Evolutionary conservation across 139 green algal species (phyloP).

Genomic region (Chlamydomonas asymmetrica): DNA sequence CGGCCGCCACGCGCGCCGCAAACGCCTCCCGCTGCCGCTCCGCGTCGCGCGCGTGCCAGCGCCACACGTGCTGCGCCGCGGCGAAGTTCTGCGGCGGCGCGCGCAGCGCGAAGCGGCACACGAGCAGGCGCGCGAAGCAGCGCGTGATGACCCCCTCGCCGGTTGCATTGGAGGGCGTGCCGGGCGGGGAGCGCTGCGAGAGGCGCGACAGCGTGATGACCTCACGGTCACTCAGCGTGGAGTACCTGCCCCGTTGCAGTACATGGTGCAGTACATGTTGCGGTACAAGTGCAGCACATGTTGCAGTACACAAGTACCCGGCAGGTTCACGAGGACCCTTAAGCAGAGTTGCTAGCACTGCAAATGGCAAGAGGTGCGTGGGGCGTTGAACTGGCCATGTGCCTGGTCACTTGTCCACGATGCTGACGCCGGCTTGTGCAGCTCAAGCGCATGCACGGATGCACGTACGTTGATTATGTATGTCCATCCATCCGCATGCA

Average conservation of each 20-base stretch:
- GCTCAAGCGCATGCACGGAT: too few species aligned
- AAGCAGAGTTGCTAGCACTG: not conserved
- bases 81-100: too few species aligned
- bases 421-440: not conserved
- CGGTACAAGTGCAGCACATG: not conserved
- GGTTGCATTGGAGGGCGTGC: conserved; percentile 12
- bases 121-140: conserved; percentile 17
- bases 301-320: not conserved
- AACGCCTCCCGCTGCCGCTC: too few species aligned
- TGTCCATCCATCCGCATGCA: too few species aligned
- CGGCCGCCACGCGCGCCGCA: too few species aligned
- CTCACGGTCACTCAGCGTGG: conserved; percentile 2
- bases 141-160: conserved; percentile 8
- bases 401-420: not conserved
- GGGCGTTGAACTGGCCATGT: not conserved
- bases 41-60: too few species aligned
- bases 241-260: conserved; percentile 10
- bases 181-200: not conserved
- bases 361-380: not conserved
- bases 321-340: not conserved
- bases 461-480: too few species aligned
- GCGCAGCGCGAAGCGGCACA: too few species aligned
- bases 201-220: conserved; percentile 11
- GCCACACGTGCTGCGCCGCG: too few species aligned
- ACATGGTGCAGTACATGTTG: not conserved